A percentile compares a stretch with the other conserved stretches of the same genome.
phyloP scores from a whole-genome alignment of 2,329 filamentous ascomycete genomes.

The Emmonsiellopsis sp. region DNA sequence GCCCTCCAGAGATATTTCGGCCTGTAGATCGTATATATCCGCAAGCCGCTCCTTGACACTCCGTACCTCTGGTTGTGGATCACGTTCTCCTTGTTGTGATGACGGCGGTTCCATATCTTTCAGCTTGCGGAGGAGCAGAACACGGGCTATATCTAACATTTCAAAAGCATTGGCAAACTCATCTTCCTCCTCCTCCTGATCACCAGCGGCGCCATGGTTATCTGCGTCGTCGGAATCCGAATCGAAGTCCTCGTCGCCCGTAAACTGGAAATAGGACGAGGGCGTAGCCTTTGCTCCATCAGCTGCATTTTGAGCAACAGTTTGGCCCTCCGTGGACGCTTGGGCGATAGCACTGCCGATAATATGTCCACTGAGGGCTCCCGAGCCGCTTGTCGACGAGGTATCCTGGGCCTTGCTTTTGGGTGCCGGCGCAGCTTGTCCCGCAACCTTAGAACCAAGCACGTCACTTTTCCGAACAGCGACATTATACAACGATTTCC shows the following conservation, averaged over 20 bases:
- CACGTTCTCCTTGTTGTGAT: slow-evolving; percentile 16
- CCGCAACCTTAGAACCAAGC: slow-evolving; percentile 68
- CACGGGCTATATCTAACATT: slow-evolving; percentile 53
- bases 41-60: slow-evolving; percentile 77
- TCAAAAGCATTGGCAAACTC: slow-evolving; percentile 58
- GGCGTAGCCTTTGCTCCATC: slow-evolving; percentile 11
- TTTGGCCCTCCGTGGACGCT: slow-evolving; percentile 11
- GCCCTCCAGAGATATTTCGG: slow-evolving; percentile 94
- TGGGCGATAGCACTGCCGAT: slow-evolving; percentile 21
- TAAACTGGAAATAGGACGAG: slow-evolving; percentile 73
- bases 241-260: slow-evolving; percentile 86
- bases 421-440: slow-evolving; percentile 47
- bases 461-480: slow-evolving; percentile 93
- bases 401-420: slow-evolving; percentile 31
- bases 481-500: slow-evolving; percentile 85
- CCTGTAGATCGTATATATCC: slow-evolving; percentile 87
- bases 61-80: slow-evolving; percentile 33
- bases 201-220: slow-evolving; percentile 37
- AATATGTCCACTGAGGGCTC: slow-evolving; percentile 1
- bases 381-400: background rate
- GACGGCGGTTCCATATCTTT: slow-evolving; percentile 28
- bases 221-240: slow-evolving; percentile 60
- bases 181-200: slow-evolving; percentile 53
- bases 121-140: slow-evolving; percentile 50
- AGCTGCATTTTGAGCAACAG: slow-evolving; percentile 1